Evolutionary conservation across 2,329 filamentous ascomycete genomes (phyloP).

Genomic region (Lasiodiplodia hormozganensis): DNA sequence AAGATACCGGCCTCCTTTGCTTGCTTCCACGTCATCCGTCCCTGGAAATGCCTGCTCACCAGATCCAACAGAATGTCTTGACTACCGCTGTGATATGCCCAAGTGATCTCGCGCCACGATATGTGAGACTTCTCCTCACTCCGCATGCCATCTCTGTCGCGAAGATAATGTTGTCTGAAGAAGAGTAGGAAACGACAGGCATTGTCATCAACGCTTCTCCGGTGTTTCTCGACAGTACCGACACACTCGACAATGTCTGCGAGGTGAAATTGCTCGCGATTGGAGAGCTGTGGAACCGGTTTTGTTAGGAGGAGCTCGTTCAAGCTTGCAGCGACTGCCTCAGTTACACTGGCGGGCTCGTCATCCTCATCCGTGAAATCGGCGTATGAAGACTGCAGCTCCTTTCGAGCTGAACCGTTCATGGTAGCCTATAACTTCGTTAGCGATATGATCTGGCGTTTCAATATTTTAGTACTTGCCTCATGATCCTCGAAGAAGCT

Average conservation of each 20-base stretch:
- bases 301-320: constrained; percentile 79
- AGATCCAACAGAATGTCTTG: constrained; percentile 91
- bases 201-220: constrained; percentile 88
- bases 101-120: constrained; percentile 77
- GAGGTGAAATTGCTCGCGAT: constrained; percentile 84
- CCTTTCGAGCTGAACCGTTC: constrained; percentile 53
- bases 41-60: constrained; percentile 79
- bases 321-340: constrained; percentile 72
- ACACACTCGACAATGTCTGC: constrained; percentile 86
- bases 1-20: constrained; percentile 89
- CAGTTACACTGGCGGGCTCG: constrained; percentile 71
- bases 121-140: constrained; percentile 65
- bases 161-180: constrained; percentile 80
- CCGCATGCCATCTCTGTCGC: constrained; percentile 46
- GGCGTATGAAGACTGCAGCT: constrained; percentile 59
- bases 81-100: constrained; percentile 83
- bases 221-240: constrained; percentile 82
- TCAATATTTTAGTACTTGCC: constrained; percentile 41
- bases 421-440: constrained; percentile 43
- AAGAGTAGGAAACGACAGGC: constrained; percentile 87
- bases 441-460: neutral
- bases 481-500: constrained; percentile 56
- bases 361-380: constrained; percentile 59
- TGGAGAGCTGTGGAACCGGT: constrained; percentile 79
- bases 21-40: constrained; percentile 81